Conservation (phyloP, 2,329 filamentous ascomycete genomes). For the Ophiocordyceps robertsii region DNA sequence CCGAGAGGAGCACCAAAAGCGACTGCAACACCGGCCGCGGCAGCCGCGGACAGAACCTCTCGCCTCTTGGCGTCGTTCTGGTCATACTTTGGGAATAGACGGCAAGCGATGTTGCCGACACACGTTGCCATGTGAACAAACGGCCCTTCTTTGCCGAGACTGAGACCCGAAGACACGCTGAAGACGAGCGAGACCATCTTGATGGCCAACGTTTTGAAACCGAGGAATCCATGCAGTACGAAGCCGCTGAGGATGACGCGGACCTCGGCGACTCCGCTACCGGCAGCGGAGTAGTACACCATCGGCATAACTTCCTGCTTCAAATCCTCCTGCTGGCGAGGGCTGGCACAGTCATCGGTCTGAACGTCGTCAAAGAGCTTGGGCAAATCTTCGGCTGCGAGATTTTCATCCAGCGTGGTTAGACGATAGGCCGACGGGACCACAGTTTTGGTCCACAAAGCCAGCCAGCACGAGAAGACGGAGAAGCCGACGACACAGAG, state of each 20-base stretch:
- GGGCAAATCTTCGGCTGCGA: constrained; percentile 50
- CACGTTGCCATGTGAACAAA: constrained; percentile 97
- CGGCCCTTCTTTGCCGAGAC: constrained; percentile 85
- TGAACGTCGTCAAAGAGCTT: constrained; percentile 24
- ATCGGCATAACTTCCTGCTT: constrained; percentile 46
- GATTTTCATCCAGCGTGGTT: constrained; percentile 82
- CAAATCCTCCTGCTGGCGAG: constrained; percentile 22
- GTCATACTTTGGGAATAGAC: constrained; percentile 89
- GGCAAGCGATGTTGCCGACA: constrained; percentile 87
- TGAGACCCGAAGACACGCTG: constrained; percentile 84
- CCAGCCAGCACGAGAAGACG: constrained; percentile 61
- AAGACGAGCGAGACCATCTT: constrained; percentile 76
- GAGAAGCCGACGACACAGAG: constrained; percentile 58
- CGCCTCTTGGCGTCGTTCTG: constrained; percentile 87
- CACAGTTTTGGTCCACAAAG: constrained; percentile 82
- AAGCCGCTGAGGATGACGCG: constrained; percentile 97
- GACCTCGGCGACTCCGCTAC: constrained; percentile 92
- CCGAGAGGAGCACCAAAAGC: constrained; percentile 83
- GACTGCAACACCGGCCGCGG: constrained; percentile 83
- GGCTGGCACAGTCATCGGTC: constrained; percentile 30
- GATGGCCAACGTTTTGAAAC: constrained; percentile 71
- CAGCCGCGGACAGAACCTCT: constrained; percentile 85
- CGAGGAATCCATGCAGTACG: constrained; percentile 89
- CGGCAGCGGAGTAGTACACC: constrained; percentile 91
- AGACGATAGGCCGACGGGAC: constrained; percentile 81